Conservation (phyloP, 805 yeast species). For the Ogataea trehaloabstinens region DNA sequence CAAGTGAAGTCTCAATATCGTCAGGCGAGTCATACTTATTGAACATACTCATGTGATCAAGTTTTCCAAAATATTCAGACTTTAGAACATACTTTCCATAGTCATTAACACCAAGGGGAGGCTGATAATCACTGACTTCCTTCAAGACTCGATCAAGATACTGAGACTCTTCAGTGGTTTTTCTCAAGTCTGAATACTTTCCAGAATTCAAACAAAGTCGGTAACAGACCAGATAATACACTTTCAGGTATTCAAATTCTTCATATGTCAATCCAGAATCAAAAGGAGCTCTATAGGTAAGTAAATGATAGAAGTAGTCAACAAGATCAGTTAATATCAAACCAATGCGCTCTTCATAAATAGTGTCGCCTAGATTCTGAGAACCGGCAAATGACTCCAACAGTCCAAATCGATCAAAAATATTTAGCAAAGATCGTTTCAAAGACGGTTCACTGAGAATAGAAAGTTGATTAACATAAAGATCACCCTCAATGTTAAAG, state of each 20-base stretch:
- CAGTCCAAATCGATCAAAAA: constrained; percentile 59
- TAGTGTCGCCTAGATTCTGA: constrained; percentile 30
- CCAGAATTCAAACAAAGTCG: constrained; percentile 50
- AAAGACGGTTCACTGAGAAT: constrained; percentile 38
- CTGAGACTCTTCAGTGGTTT: constrained; percentile 29
- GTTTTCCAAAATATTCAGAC: constrained; percentile 36
- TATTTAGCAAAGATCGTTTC: constrained; percentile 34
- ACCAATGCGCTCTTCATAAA: constrained; percentile 48
- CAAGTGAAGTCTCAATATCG: constrained; percentile 47
- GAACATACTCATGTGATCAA: constrained; percentile 59
- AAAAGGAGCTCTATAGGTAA: constrained; percentile 33
- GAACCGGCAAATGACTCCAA: constrained; percentile 20
- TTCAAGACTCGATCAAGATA: constrained; percentile 49
- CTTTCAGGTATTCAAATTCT: constrained; percentile 13
- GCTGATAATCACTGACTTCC: constrained; percentile 57
- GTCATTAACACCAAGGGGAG: constrained; percentile 67
- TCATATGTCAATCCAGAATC: constrained; percentile 20
- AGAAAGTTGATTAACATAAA: constrained; percentile 46
- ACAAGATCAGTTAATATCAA: constrained; percentile 43
- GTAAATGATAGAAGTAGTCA: constrained; percentile 41
- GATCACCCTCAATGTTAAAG: constrained; percentile 36
- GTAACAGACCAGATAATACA: constrained; percentile 47
- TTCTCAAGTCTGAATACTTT: constrained; percentile 49
- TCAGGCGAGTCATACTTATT: constrained; percentile 50
- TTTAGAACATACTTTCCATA: constrained; percentile 66